A percentile compares a stretch with the other conserved stretches of the same genome.
These are phyloP conservation scores for Flammula alnicola DNA, from an alignment of 1,284 basidiomycete genomes.

Conservation along the genomic window DNA sequence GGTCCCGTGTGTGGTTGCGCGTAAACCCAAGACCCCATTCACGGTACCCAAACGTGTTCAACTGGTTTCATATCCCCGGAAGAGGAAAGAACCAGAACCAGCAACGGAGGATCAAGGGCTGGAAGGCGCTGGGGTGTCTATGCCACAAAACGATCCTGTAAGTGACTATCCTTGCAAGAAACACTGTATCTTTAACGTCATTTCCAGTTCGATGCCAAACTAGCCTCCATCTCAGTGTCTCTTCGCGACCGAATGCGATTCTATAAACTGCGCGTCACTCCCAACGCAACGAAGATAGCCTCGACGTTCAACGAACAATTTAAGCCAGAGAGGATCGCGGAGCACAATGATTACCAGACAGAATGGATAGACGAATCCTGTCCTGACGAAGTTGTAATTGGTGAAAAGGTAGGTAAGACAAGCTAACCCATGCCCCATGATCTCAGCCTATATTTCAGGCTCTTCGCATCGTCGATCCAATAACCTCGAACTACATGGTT, in stretches of 20 bases:
- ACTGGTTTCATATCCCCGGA: constrained; percentile 55
- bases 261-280: constrained; percentile 83
- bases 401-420: constrained; percentile 61
- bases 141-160: constrained; percentile 65
- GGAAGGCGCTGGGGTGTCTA: constrained; percentile 51
- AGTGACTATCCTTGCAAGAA: not conserved
- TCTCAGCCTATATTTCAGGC: constrained; percentile 50
- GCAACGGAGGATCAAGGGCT: constrained; percentile 8
- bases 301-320: constrained; percentile 78
- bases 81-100: constrained; percentile 11
- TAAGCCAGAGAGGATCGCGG: constrained; percentile 80
- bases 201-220: constrained; percentile 71
- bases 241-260: constrained; percentile 86
- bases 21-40: constrained; percentile 53
- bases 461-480: constrained; percentile 72
- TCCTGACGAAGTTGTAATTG: constrained; percentile 58
- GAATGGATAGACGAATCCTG: constrained; percentile 75
- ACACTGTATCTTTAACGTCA: constrained; percentile 4
- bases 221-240: constrained; percentile 73
- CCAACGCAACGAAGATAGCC: constrained; percentile 74
- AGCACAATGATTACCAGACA: constrained; percentile 79
- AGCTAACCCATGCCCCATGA: not conserved
- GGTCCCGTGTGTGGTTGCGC: constrained; percentile 82
- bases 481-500: constrained; percentile 66
- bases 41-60: constrained; percentile 49